Base-by-base conservation (phyloP, 2,329 filamentous ascomycete genomes). In the Trichoderma sp. region DNA sequence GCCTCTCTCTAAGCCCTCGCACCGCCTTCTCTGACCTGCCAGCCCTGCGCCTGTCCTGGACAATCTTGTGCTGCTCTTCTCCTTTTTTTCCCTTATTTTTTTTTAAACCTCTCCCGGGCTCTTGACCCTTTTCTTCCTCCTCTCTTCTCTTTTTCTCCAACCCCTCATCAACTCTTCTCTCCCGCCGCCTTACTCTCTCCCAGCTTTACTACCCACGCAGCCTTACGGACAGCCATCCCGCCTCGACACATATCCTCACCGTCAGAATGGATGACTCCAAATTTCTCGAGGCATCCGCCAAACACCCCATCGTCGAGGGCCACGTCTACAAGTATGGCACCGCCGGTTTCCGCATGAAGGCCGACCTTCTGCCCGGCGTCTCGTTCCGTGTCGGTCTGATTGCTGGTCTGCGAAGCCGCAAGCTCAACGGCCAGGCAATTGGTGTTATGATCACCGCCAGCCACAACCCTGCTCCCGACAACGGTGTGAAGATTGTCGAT, bases 361-460 rank as follows among this genome's bases (percentile, higher is more conserved):
- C 89, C 36, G 91, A 94, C 78, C 88, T 97, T 71, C 92, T 98
- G 78, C 93, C 97, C 80, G 96, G 94, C 43, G 94, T 99, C 74
- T 90, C 97, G 76, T 98, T 95, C 83, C 92, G 95, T 61, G 95
- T 98, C 75, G 96, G 95, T 66, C 89, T 99, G 73, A 89, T 98
- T 72, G 93, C 96, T 36, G 90, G 93, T 71, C 88, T 98, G 66
- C 92, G 96, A 74, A 98, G 94, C 75, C 93, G 94, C 80, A 97
- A 96, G 83, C 89, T 97, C 77, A 91, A 92, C 81, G 92, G 94
- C 75, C 93, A 97, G 85, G 92, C 93, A 77, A 97, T 99, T 79
- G 96, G 96, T 79, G 92, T 99, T 76, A 97, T 97, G 94, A 93
- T 97, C 81, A 97, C 94, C 56, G 94, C 94, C 74, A 97, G 93